phyloP scores from a whole-genome alignment of 768 basidiomycete species.

The Termitomyces sp. region DNA sequence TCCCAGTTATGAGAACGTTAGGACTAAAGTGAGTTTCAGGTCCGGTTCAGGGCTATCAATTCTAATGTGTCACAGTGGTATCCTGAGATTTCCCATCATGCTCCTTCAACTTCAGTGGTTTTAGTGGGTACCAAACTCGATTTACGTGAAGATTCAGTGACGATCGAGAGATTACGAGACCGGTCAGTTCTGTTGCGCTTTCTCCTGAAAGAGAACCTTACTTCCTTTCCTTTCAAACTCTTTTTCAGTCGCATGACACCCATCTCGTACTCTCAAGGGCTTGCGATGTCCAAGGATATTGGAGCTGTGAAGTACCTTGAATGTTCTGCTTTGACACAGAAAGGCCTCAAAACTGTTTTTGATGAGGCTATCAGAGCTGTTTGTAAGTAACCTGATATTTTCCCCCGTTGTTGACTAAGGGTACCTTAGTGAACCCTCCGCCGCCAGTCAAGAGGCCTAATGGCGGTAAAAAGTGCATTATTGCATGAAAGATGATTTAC shows the following conservation, averaged over 20 bases:
- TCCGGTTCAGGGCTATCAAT: neutral
- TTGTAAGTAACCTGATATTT: slow-evolving; percentile 45
- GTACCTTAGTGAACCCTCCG: slow-evolving; percentile 65
- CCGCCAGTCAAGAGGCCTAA: slow-evolving; percentile 45
- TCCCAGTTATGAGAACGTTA: slow-evolving; percentile 97
- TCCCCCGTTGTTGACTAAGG: neutral
- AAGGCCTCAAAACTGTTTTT: slow-evolving; percentile 98
- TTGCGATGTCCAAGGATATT: slow-evolving; percentile 89
- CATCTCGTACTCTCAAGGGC: slow-evolving; percentile 87
- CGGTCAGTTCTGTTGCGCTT: slow-evolving; percentile 41
- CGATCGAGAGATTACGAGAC: slow-evolving; percentile 89
- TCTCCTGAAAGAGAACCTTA: neutral
- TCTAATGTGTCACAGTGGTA: slow-evolving; percentile 62
- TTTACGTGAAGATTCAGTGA: slow-evolving; percentile 90
- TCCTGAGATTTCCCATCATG: slow-evolving; percentile 97
- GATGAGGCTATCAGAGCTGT: slow-evolving; percentile 98
- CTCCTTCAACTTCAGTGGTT: slow-evolving; percentile 88
- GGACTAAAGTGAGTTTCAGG: slow-evolving; percentile 71
- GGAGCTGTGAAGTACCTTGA: slow-evolving; percentile 95
- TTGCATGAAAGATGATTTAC: slow-evolving; percentile 48
- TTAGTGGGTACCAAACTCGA: slow-evolving; percentile 97
- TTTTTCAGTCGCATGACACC: slow-evolving; percentile 81
- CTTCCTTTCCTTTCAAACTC: neutral
- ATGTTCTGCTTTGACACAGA: slow-evolving; percentile 95
- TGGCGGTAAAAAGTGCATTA: slow-evolving; percentile 54